Evolutionary conservation across 192 early-diverging fungal genomes (phyloP).

Genomic region (Rhizophagus sp.): DNA sequence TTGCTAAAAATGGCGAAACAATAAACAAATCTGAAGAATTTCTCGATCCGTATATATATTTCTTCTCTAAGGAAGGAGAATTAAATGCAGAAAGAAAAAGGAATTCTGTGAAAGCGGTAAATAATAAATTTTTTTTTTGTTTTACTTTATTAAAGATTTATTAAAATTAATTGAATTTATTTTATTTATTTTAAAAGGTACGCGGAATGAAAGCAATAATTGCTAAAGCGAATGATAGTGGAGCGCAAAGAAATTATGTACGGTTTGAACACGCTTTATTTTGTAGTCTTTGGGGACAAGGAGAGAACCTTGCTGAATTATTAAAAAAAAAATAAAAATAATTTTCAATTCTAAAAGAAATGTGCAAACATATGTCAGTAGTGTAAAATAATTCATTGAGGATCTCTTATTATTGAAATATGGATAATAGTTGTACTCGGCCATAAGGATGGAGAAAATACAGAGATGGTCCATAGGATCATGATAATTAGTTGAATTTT

Average conservation of each 20-base stretch:
- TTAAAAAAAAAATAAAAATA: not conserved
- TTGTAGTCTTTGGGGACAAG: not conserved
- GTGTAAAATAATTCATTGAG: no score
- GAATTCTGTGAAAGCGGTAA: slow-evolving; percentile 23
- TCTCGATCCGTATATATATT: slow-evolving; percentile 42
- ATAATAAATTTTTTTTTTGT: not conserved
- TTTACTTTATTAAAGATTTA: not conserved
- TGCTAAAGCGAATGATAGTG: not conserved
- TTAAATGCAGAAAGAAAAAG: not conserved
- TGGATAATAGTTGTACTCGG: no score
- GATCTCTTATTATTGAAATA: no score
- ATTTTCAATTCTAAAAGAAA: not conserved
- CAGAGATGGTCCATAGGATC: no score
- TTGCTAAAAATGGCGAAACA: slow-evolving; percentile 30
- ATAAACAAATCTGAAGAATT: slow-evolving; percentile 38
- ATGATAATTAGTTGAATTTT: no score
- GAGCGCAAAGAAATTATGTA: not conserved
- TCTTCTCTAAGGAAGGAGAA: not conserved
- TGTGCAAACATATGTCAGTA: no score
- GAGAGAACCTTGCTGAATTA: not conserved
- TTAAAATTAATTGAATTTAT: not conserved
- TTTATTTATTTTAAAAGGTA: not conserved
- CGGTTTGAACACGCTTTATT: slow-evolving; percentile 1
- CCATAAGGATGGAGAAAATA: no score
- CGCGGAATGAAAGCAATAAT: slow-evolving; percentile 13